Base-by-base conservation (phyloP, 208 protist genomes). In the Angomonas ambiguus region DNA sequence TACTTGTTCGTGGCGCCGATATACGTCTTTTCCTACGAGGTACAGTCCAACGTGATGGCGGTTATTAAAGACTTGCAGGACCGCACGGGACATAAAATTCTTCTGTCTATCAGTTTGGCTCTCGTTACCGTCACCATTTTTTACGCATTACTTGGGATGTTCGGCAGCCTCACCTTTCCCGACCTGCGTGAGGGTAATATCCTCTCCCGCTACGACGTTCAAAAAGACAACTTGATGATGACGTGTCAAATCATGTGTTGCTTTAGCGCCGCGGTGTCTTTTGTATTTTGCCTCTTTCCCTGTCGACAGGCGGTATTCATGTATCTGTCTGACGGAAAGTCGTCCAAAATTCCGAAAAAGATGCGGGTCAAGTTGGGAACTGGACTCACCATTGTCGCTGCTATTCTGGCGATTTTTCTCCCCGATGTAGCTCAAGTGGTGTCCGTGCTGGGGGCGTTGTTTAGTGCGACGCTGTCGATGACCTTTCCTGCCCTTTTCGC, bases 1-100 rank as follows among this genome's bases (percentile, higher is more conserved):
- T 92, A 92, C 65, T 64, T 87, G 62, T 90, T 90, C 56, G 71
- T 73, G 11, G 78, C 72, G 16, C 81, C 82, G 33, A 88, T 92
- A 51, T 92, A 87, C 63, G 70, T 92, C 35, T 92, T 92, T 62
- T 90, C 80, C 5, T 92, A 90, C 62, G 80, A 92, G 66, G 80
- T 88, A 67, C 82, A 90, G 71, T 88, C 86, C 20, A 92, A 92
- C 61, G 81, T 88, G 5, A 92, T 92, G 86, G 83, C 66, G 0
- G 81, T 92, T 6, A 90, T 92, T 61, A 90, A 90, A 72, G 83
- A 92, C 28, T 65, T 90, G 48, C 78, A 89, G 67, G 78, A 92
- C 64, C 72, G 79, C 31, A 84, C 83, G 10, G 83, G 83, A 38
- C 71, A 61, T 56, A 77, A 79, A 51, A 79, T 92, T 41, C 76